Conservation (phyloP, 371 early-diverging fungal species). For the Mucor racemosus region DNA sequence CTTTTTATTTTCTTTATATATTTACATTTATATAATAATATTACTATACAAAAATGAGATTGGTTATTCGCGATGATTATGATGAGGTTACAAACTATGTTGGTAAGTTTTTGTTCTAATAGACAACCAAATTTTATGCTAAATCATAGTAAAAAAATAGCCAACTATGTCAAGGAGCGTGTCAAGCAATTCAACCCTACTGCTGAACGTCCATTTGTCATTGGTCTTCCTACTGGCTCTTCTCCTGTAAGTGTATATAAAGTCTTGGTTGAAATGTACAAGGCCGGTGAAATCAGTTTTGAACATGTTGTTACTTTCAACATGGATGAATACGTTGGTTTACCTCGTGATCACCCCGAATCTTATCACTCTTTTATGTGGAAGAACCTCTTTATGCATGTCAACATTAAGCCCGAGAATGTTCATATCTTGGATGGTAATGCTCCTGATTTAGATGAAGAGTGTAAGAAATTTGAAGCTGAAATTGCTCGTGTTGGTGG, state of each 20-base stretch:
- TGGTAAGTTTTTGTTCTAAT: constrained; percentile 41
- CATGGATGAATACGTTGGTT: constrained; percentile 67
- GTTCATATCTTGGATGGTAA: constrained; percentile 86
- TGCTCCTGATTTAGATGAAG: constrained; percentile 76
- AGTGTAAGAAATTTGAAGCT: constrained; percentile 79
- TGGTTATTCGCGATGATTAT: constrained; percentile 73
- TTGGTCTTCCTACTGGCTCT: constrained; percentile 85
- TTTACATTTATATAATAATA: not conserved
- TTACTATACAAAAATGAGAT: constrained; percentile 56
- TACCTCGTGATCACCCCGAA: constrained; percentile 77
- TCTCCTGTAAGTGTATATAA: constrained; percentile 78
- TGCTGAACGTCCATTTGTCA: constrained; percentile 76
- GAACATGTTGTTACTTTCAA: constrained; percentile 68
- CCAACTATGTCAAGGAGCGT: constrained; percentile 47
- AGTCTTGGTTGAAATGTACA: constrained; percentile 54
- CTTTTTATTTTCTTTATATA: constrained; percentile 3
- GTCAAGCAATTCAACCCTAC: constrained; percentile 81
- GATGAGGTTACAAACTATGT: constrained; percentile 66
- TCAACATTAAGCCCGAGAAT: constrained; percentile 79
- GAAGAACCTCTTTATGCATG: constrained; percentile 83
- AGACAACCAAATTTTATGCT: not conserved
- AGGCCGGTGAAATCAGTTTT: constrained; percentile 61
- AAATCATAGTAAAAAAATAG: constrained; percentile 7
- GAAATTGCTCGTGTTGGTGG: constrained; percentile 76
- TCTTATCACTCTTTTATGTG: constrained; percentile 90